phyloP scores from a whole-genome alignment of 1,139 yeast species.

The Nakaseomyces sp. region DNA sequence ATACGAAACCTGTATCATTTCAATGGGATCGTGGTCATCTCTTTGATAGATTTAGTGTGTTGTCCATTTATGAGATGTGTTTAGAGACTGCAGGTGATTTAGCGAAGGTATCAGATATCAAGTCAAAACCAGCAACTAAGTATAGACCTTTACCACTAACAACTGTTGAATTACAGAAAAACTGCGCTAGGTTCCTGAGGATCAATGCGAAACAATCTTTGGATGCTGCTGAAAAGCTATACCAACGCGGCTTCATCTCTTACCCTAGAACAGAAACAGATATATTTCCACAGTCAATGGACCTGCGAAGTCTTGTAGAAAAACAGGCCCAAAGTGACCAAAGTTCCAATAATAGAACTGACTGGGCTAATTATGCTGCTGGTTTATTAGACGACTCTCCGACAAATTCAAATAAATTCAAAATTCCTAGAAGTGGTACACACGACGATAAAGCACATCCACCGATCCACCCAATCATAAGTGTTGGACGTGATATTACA shows the following conservation, averaged over 20 bases:
- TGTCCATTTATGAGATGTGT: constrained; percentile 60
- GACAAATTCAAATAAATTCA: constrained; percentile 32
- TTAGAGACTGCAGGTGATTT: constrained; percentile 36
- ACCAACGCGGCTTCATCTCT: constrained; percentile 77
- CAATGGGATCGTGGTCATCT: constrained; percentile 63
- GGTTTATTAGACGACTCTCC: constrained; percentile 25
- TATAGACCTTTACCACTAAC: constrained; percentile 86
- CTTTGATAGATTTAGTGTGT: constrained; percentile 62
- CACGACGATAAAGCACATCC: constrained; percentile 97
- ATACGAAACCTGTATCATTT: constrained; percentile 28
- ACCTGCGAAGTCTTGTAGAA: constrained; percentile 48
- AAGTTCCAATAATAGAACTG: constrained; percentile 18
- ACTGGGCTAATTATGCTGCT: constrained; percentile 45
- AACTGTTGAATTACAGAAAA: constrained; percentile 89
- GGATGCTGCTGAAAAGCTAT: constrained; percentile 78
- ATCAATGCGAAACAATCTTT: constrained; percentile 76
- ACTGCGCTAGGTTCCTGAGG: constrained; percentile 65
- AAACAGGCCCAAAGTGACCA: constrained; percentile 45
- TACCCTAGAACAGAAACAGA: constrained; percentile 99
- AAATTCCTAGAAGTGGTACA: constrained; percentile 65
- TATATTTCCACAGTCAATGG: constrained; percentile 67
- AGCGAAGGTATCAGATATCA: constrained; percentile 47
- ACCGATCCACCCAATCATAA: constrained; percentile 84
- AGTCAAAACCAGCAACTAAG: constrained; percentile 58
- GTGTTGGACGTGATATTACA: constrained; percentile 14